These are phyloP conservation scores for Saccharomyces hybrid DNA, from an alignment of 1,139 yeast species.

Conservation along the genomic window DNA sequence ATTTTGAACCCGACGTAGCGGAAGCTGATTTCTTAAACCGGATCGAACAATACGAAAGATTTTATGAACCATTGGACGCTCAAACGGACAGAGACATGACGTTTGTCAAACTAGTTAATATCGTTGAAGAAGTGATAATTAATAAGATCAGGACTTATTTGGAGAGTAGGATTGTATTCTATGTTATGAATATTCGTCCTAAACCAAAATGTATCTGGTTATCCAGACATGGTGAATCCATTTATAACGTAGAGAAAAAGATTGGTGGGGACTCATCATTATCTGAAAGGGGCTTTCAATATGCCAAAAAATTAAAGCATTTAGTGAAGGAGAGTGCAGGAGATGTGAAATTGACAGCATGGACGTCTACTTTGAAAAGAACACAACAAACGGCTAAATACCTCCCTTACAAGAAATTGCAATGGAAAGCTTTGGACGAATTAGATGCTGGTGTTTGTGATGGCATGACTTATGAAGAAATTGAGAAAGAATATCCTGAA, in stretches of 20 bases:
- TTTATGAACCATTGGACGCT: slow-evolving; percentile 64
- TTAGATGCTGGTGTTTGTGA: slow-evolving; percentile 97
- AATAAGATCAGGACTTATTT: slow-evolving; percentile 82
- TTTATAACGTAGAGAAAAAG: slow-evolving; percentile 85
- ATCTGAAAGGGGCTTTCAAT: slow-evolving; percentile 77
- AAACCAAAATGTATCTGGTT: slow-evolving; percentile 89
- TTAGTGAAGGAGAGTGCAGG: slow-evolving; percentile 73
- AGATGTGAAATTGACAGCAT: slow-evolving; percentile 68
- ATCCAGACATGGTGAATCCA: slow-evolving; percentile 92
- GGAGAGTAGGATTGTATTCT: slow-evolving; percentile 88
- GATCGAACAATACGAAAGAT: slow-evolving; percentile 62
- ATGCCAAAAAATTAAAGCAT: slow-evolving; percentile 75
- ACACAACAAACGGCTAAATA: slow-evolving; percentile 89
- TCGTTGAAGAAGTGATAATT: slow-evolving; percentile 77
- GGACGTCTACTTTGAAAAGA: slow-evolving; percentile 91
- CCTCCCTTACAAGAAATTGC: slow-evolving; percentile 73
- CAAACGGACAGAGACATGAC: slow-evolving; percentile 57
- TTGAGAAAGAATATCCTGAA: slow-evolving; percentile 76
- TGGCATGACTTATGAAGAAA: slow-evolving; percentile 85
- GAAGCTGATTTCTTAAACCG: slow-evolving; percentile 63
- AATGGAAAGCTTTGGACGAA: slow-evolving; percentile 96
- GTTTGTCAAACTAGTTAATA: slow-evolving; percentile 79
- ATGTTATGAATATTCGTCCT: slow-evolving; percentile 90
- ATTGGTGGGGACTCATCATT: slow-evolving; percentile 93
- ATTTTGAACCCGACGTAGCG: slow-evolving; percentile 64